A percentile compares a stretch with the other conserved stretches of the same genome.
Conservation (phyloP, 371 early-diverging fungal genomes). For the Amoeboaphelidium protococcarum region DNA sequence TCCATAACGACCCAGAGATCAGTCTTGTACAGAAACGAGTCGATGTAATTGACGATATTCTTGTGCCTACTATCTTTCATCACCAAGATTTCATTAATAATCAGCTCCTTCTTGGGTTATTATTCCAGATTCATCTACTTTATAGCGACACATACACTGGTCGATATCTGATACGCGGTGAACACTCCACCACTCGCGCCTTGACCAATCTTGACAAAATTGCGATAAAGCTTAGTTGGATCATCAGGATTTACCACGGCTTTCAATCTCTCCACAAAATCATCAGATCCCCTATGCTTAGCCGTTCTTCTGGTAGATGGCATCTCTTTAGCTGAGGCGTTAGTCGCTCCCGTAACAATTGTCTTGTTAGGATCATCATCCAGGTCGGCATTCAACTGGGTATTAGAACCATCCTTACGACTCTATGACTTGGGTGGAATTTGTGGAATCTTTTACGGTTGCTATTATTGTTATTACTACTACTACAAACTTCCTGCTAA, state of each 20-base stretch:
- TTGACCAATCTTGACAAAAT: slow-evolving; percentile 78
- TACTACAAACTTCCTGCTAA: no score
- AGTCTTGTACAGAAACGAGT: slow-evolving; percentile 60
- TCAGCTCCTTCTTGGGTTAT: slow-evolving; percentile 84
- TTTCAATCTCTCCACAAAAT: slow-evolving; percentile 53
- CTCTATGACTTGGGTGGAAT: neutral
- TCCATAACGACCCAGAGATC: slow-evolving; percentile 84
- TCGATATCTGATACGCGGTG: slow-evolving; percentile 42
- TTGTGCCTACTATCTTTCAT: slow-evolving; percentile 70
- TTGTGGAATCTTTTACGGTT: neutral
- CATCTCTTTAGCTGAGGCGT: neutral
- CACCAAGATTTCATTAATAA: slow-evolving; percentile 84
- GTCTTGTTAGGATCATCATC: neutral
- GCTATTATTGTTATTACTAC: no score
- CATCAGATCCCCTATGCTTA: slow-evolving; percentile 13
- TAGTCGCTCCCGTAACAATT: neutral
- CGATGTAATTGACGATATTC: slow-evolving; percentile 89
- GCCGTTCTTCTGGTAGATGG: neutral
- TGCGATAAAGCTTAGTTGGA: slow-evolving; percentile 40
- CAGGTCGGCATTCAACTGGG: neutral
- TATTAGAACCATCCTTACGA: no score
- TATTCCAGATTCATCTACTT: slow-evolving; percentile 87
- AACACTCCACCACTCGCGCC: slow-evolving; percentile 85
- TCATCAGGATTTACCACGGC: slow-evolving; percentile 72
- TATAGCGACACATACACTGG: slow-evolving; percentile 49